phyloP scores from a whole-genome alignment of 768 basidiomycete genomes.

The Amylocystis lapponica region DNA sequence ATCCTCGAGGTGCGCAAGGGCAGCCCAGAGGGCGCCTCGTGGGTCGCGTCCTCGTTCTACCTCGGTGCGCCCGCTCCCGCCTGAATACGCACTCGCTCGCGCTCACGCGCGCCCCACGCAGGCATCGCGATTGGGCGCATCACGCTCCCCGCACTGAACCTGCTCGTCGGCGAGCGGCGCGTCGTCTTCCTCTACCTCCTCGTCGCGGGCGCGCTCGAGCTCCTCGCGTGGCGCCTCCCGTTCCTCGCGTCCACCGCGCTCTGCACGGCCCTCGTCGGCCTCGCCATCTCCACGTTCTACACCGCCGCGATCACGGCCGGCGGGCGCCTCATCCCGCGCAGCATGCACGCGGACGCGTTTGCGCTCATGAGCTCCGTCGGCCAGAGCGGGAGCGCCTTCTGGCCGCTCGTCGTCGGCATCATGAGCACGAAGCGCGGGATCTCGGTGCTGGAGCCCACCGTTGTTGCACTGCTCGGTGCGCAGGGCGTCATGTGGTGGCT shows the following conservation, averaged over 20 bases:
- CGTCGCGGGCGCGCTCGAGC: constrained; percentile 25
- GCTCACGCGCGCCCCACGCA: background rate
- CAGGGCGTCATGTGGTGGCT: constrained; percentile 21
- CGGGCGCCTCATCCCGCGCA: constrained; percentile 20
- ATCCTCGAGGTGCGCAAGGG: constrained; percentile 22
- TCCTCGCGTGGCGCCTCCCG: constrained; percentile 20
- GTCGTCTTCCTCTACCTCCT: constrained; percentile 24
- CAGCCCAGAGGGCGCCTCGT: constrained; percentile 22
- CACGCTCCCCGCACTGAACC: constrained; percentile 20
- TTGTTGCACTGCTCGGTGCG: constrained; percentile 20
- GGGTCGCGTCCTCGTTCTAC: constrained; percentile 25
- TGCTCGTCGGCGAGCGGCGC: constrained; percentile 23
- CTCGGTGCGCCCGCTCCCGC: constrained; percentile 11
- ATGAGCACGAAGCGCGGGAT: constrained; percentile 25
- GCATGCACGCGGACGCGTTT: constrained; percentile 25
- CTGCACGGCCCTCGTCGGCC: constrained; percentile 25
- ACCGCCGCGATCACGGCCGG: constrained; percentile 19
- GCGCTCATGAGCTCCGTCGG: constrained; percentile 24
- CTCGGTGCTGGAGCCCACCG: constrained; percentile 25
- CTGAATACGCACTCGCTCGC: background rate
- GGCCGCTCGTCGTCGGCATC: constrained; percentile 23
- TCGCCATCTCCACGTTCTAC: constrained; percentile 26
- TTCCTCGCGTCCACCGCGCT: constrained; percentile 21
- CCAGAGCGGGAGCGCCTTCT: constrained; percentile 25
- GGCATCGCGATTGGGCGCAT: constrained; percentile 24